These are phyloP conservation scores for Chrysosphaeria jannelii DNA, from an alignment of 2,329 filamentous ascomycete species.

Conservation along the genomic window DNA sequence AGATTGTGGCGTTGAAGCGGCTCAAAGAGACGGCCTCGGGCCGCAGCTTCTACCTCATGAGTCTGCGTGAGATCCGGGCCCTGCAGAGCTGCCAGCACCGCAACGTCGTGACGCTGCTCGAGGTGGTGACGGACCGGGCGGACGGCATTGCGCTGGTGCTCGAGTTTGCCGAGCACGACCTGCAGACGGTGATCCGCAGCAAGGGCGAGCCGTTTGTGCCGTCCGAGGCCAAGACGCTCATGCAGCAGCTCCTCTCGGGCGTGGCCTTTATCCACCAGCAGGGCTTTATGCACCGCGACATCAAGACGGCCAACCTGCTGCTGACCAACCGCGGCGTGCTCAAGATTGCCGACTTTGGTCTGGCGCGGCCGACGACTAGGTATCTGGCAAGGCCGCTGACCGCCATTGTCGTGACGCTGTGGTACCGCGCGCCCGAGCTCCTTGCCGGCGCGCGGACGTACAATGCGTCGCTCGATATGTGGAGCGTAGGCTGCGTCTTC, in stretches of 20 bases:
- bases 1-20: conserved; percentile 74
- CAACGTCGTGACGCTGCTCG: conserved; percentile 56
- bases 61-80: conserved; percentile 78
- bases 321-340: conserved; percentile 85
- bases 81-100: conserved; percentile 49
- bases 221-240: conserved; percentile 73
- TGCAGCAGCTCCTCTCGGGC: conserved; percentile 54
- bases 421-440: conserved; percentile 83
- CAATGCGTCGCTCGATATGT: conserved; percentile 58
- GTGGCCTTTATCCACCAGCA: conserved; percentile 62
- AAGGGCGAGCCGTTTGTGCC: conserved; percentile 84
- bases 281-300: conserved; percentile 79
- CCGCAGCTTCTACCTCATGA: conserved; percentile 53
- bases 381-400: conserved; percentile 32
- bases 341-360: conserved; percentile 93
- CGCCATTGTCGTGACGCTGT: conserved; percentile 80
- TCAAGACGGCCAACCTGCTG: conserved; percentile 80
- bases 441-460: conserved; percentile 57
- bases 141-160: conserved; percentile 69
- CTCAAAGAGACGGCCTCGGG: conserved; percentile 67
- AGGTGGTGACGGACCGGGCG: conserved; percentile 45
- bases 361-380: conserved; percentile 70
- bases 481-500: conserved; percentile 90
- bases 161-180: conserved; percentile 91
- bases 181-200: conserved; percentile 74